Evolutionary conservation across 345 rosid genomes (phyloP), one percentile per base, ranked within the genome.

Genomic region (Eucalyptus tenuipes): DNA sequence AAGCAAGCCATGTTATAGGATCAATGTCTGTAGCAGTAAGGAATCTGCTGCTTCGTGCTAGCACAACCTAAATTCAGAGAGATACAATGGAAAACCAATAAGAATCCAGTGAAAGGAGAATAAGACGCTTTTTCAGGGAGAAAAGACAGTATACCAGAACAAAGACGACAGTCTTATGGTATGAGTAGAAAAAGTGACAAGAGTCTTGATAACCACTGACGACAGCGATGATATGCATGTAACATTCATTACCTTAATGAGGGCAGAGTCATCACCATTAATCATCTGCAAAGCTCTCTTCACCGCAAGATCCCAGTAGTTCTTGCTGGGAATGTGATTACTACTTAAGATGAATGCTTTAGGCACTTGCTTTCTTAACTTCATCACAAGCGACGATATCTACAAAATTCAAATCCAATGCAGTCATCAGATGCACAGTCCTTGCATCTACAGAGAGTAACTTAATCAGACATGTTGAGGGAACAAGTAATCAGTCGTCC

Each of bases 1-100:
- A 95, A 88, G 99, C 97, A 88, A 97, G 87, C 98, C 96, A 95
- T 85, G 94, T 85, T 37, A 95, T 91, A 89, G 99, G 99, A 93
- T 97, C 96, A 61, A 97, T 93, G 82, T 94, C 94, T 3, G 90
- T 92, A 79, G 94, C 95, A 20, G 96, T 95, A 48, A 94, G 92
- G 89, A 95, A 91, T 91, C 92, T 94, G 93, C 95, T 96, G 91
- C 96, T 94, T 29, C 99, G 96, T 61, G 96, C 99, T 86, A 97
- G 95, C 81, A 97, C 99, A 86, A 97, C 98, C 99, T 97, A 81
- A 68, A 91, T 90, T 91, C 75, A 47, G 88, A 68, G 86, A 89
- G 49, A 57, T 86, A 89, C 59, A 86, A 17, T 81, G 84, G 86
- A 55, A 49, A 10, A 66, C 79, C n/a, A 87, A 66, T 40, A 71